A percentile compares a stretch with the other conserved stretches of the same genome.
phyloP scores from a whole-genome alignment of 208 protist species.

The Angomonas desouzai region DNA sequence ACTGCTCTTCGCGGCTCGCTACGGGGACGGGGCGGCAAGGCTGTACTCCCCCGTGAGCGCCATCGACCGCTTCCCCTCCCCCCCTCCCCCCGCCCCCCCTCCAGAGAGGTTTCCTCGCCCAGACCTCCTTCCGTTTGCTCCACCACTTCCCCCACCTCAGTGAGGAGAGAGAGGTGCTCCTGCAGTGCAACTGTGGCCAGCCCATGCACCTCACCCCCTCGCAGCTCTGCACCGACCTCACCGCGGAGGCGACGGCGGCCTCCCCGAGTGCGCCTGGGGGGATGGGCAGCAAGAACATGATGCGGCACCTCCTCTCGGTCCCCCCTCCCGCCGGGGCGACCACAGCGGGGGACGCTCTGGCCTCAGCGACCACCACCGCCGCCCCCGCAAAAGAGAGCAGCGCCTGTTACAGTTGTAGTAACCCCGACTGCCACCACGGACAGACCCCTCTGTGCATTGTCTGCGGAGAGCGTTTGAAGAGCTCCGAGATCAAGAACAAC shows the following conservation, averaged over 20 bases:
- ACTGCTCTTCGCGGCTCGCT: background rate
- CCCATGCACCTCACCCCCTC: slow-evolving; percentile 47
- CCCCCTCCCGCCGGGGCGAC: background rate
- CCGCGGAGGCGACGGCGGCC: slow-evolving; percentile 17
- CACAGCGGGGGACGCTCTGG: background rate
- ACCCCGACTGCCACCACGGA: slow-evolving; percentile 50
- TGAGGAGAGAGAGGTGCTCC: slow-evolving; percentile 30
- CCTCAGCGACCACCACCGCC: background rate
- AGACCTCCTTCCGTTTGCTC: background rate
- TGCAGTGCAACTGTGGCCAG: slow-evolving; percentile 76
- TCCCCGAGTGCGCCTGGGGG: background rate
- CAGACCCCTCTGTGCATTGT: slow-evolving; percentile 78
- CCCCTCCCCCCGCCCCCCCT: slow-evolving; percentile 10
- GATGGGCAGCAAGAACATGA: background rate
- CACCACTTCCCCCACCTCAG: slow-evolving; percentile 8
- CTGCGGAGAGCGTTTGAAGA: slow-evolving; percentile 68
- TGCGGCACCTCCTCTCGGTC: background rate
- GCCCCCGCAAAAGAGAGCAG: background rate
- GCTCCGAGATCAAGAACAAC: slow-evolving; percentile 7
- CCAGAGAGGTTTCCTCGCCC: background rate
- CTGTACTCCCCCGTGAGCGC: background rate
- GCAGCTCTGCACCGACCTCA: slow-evolving; percentile 18
- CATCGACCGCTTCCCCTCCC: slow-evolving; percentile 12
- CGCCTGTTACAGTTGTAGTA: slow-evolving; percentile 29
- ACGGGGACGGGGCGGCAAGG: slow-evolving; percentile 1